Conservation (phyloP, 2,329 filamentous ascomycete genomes). For the Xylariaceae sp. region DNA sequence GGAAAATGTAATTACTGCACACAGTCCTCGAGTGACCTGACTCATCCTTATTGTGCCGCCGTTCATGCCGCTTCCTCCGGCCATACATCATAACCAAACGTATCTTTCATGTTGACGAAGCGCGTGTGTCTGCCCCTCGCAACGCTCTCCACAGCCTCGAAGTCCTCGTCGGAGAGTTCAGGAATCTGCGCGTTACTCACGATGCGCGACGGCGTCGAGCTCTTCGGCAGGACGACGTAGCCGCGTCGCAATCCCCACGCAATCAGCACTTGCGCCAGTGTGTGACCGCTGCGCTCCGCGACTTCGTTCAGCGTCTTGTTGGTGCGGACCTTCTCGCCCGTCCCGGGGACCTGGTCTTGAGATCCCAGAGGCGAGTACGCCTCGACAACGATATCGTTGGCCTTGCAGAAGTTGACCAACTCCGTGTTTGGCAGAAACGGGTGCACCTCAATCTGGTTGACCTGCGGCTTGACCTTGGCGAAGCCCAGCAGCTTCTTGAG, state of each 20-base stretch:
- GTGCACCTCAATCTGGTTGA: conserved; percentile 55
- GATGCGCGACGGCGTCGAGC: conserved; percentile 69
- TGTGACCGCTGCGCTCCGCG: conserved; percentile 62
- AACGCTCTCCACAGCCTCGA: conserved; percentile 67
- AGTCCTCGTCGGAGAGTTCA: conserved; percentile 61
- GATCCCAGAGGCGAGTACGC: conserved; percentile 64
- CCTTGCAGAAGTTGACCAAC: conserved; percentile 59
- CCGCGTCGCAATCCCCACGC: conserved; percentile 71
- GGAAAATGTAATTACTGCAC: no score
- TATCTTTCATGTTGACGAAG: conserved; percentile 84
- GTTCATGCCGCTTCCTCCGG: conserved; percentile 54
- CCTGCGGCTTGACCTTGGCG: conserved; percentile 47
- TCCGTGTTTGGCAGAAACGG: conserved; percentile 54
- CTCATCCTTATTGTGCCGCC: conserved; percentile 3
- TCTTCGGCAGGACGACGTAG: conserved; percentile 73
- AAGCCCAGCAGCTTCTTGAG: conserved; percentile 49
- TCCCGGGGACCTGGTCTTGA: conserved; percentile 71
- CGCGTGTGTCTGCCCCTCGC: conserved; percentile 70
- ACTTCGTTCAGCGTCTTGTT: conserved; percentile 65
- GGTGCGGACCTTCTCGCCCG: conserved; percentile 68
- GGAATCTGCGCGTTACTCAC: conserved; percentile 68
- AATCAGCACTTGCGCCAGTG: conserved; percentile 65
- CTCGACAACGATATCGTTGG: conserved; percentile 56
- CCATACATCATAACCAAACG: conserved; percentile 76
- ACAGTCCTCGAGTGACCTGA: no score